Evolutionary conservation across 1,284 basidiomycete species (phyloP).

Genomic region (Ganoderma multipileum): DNA sequence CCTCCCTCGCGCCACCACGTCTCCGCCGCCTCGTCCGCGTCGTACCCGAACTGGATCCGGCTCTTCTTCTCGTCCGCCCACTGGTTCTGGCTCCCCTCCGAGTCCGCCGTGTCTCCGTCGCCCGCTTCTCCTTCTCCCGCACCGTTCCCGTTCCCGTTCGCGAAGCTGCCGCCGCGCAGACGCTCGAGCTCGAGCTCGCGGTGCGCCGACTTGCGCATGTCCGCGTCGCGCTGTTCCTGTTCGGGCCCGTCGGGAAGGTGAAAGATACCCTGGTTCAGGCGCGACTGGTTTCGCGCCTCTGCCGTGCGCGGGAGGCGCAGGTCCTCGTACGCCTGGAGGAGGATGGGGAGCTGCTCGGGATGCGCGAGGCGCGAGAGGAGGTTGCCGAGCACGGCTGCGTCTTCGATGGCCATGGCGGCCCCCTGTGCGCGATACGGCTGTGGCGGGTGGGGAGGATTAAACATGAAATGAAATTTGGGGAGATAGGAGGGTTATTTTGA

Average conservation of each 20-base stretch:
- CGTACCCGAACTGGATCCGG: conserved; percentile 52
- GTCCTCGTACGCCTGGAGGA: conserved; percentile 60
- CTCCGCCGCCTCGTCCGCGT: conserved; percentile 56
- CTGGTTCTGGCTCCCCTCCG: conserved; percentile 51
- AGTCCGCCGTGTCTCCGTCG: conserved; percentile 17
- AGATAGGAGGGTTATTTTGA: too few relatives aligned
- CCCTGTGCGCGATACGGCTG: conserved; percentile 72
- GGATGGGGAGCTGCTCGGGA: conserved; percentile 48
- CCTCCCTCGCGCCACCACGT: conserved; percentile 52
- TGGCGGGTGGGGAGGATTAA: background rate
- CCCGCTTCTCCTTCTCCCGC: too few relatives aligned
- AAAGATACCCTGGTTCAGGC: conserved; percentile 59
- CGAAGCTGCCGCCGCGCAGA: conserved; percentile 16
- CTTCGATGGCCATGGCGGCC: conserved; percentile 73
- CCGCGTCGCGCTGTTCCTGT: conserved; percentile 56
- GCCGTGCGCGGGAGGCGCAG: conserved; percentile 56
- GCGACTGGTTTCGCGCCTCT: conserved; percentile 52
- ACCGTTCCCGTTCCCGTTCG: too few relatives aligned
- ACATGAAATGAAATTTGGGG: too few relatives aligned
- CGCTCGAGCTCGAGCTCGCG: conserved; percentile 39
- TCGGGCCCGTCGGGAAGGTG: conserved; percentile 61
- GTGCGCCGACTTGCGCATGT: conserved; percentile 58
- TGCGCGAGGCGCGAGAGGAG: conserved; percentile 57
- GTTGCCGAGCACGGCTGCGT: conserved; percentile 66
- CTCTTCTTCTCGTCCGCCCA: conserved; percentile 59